Base-by-base conservation (phyloP, 768 basidiomycete species). In the Boletales sp. region DNA sequence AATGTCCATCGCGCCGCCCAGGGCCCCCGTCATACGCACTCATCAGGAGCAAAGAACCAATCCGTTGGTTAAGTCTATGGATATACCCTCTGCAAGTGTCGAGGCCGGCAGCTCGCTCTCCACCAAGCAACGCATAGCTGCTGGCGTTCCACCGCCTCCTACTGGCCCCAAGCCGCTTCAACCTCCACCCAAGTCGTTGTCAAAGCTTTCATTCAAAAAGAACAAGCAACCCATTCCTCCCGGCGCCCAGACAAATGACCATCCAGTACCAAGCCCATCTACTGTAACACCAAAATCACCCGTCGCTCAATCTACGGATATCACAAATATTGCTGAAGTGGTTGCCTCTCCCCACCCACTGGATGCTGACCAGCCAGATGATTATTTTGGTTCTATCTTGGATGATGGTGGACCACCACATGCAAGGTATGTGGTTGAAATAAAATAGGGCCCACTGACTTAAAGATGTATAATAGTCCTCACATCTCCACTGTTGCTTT, bases 71-170 rank as follows among this genome's bases (percentile, higher is more conserved):
- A 70, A 71, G 47, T 14, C 65, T 9, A 59, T 70, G 32, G 45
- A 40, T 45, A 34, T 68, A 31, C 50, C 65, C 1, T 40, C 63
- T 30, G 19, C 49, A 29, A 65, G 53, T 18, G 54, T 63, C 27
- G 65, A 55, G 37, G 56, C 55, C 39, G 66, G 65, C 31, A 73
- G 69, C 50, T 70, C 72, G 10, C 69, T 82, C 27, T 68, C 73
- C 32, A 82, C 79, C 2, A 82, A 82, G 57, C 74, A 79, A 45
- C 72, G 78, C 7, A 58, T 82, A 6, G 68, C 71, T 21, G 69
- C 72, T 38, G 69, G 67, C 10, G 74, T 76, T 13, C 60, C 73
- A 19, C 67, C 61, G 9, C 72, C 69, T 18, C 55, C 40, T 19
- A 43, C 62, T 12, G 54, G 54, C 3, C 73, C 78, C 0, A 80